Conservation (phyloP, 2,329 filamentous ascomycete genomes). For the Monosporascus sp. region DNA sequence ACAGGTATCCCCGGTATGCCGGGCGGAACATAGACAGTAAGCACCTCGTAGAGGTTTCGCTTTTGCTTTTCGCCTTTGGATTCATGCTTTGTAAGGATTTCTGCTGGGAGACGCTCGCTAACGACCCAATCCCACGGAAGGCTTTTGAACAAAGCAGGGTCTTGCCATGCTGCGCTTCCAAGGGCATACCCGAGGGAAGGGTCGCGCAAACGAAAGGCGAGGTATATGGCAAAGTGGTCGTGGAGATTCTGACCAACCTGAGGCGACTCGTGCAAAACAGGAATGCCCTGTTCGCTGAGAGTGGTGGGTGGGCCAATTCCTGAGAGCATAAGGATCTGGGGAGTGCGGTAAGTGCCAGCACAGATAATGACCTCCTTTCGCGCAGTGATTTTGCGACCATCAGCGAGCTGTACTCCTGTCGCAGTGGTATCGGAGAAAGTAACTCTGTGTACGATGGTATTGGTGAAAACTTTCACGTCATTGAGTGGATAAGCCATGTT, state of each 20-base stretch:
- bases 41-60: slow-evolving; percentile 13
- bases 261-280: slow-evolving; percentile 24
- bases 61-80: slow-evolving; percentile 2
- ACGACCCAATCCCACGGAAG: slow-evolving; percentile 21
- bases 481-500: slow-evolving; percentile 15
- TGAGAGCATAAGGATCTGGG: slow-evolving; percentile 29
- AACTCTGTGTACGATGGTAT: slow-evolving; percentile 11
- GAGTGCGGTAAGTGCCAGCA: slow-evolving; percentile 26
- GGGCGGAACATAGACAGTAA: slow-evolving; percentile 16
- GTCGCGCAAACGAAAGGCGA: slow-evolving; percentile 19
- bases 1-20: slow-evolving; percentile 16
- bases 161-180: slow-evolving; percentile 11
- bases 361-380: slow-evolving; percentile 29
- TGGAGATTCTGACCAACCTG: slow-evolving; percentile 23
- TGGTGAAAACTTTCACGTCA: slow-evolving; percentile 13
- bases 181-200: slow-evolving; percentile 20
- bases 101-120: slow-evolving; percentile 11
- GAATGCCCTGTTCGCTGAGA: slow-evolving; percentile 28
- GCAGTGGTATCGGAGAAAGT: slow-evolving; percentile 23
- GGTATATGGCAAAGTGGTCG: slow-evolving; percentile 19
- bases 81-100: slow-evolving; percentile 11
- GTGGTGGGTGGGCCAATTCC: slow-evolving; percentile 25
- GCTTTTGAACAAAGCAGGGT: slow-evolving; percentile 17
- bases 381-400: slow-evolving; percentile 19
- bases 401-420: slow-evolving; percentile 36